These are phyloP conservation scores for Fusarium sp. DNA, from an alignment of 2,329 filamentous ascomycete genomes.

Conservation along the genomic window DNA sequence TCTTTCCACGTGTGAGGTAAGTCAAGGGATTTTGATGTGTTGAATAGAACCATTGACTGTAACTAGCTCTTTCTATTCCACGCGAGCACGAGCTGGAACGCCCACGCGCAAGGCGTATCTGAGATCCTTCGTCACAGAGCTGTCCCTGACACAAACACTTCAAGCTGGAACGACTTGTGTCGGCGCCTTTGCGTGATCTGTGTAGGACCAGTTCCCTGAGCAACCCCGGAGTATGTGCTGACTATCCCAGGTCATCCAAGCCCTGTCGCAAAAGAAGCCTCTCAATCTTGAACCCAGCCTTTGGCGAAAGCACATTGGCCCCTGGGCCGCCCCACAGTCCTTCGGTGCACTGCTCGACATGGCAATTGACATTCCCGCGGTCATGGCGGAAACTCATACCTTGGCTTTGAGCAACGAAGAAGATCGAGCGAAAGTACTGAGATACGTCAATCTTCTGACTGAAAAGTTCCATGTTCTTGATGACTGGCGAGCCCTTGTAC, in stretches of 20 bases:
- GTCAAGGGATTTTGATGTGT: rapidly evolving
- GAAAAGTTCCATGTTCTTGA: not conserved
- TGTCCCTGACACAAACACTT: not conserved
- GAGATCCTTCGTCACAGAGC: not conserved
- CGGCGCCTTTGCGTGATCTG: conserved; percentile 9
- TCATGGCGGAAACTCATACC: not conserved
- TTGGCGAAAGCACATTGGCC: not conserved
- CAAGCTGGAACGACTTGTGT: not conserved
- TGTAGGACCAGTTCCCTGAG: not conserved
- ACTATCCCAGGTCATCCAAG: conserved; percentile 1
- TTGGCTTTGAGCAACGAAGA: rapidly evolving
- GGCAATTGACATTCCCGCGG: not conserved
- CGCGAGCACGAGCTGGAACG: not conserved
- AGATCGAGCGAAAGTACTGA: rapidly evolving
- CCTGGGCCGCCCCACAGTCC: not conserved
- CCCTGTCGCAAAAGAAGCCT: not conserved
- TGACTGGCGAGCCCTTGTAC: not conserved
- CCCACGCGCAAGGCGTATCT: conserved; percentile 2
- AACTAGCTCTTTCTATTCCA: not conserved
- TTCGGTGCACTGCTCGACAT: conserved; percentile 3
- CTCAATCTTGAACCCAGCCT: not conserved
- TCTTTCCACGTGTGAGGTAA: conserved; percentile 8
- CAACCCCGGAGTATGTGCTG: rapidly evolving
- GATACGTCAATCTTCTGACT: not conserved
- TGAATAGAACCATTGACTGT: no score